Conservation (phyloP, 192 early-diverging fungal species). For the Backusella circina region DNA sequence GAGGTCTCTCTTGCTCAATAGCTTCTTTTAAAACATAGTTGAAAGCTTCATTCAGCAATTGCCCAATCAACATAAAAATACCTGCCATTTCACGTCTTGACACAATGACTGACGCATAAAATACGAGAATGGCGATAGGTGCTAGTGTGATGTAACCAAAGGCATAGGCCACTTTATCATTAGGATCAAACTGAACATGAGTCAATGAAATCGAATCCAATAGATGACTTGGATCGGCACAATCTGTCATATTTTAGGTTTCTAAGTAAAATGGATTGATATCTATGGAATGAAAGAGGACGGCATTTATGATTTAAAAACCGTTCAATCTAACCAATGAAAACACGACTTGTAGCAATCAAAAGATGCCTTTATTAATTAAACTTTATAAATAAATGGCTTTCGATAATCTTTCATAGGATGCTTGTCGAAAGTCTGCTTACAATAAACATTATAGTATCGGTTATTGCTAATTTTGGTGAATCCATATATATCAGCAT, state of each 20-base stretch:
- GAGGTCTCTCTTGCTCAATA: constrained; percentile 62
- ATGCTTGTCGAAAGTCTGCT: no score
- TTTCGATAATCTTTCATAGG: no score
- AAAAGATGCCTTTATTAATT: no score
- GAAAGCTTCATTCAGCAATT: constrained; percentile 64
- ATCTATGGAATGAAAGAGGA: not conserved
- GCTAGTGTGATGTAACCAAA: constrained; percentile 62
- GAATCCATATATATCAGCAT: no score
- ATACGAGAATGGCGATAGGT: constrained; percentile 65
- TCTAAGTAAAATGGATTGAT: not conserved
- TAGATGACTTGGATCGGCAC: not conserved
- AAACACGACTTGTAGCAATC: no score
- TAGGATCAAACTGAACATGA: constrained; percentile 62
- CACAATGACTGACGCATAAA: constrained; percentile 62
- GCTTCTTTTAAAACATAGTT: constrained; percentile 59
- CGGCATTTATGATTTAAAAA: not conserved
- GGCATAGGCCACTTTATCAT: constrained; percentile 53
- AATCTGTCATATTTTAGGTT: not conserved
- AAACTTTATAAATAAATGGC: no score
- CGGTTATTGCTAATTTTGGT: no score
- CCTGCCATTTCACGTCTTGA: constrained; percentile 57
- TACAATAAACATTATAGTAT: no score
- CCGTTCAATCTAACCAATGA: not conserved
- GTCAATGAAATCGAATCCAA: constrained; percentile 65
- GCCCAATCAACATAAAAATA: constrained; percentile 62